Evolutionary conservation across 2,329 filamentous ascomycete genomes (phyloP), one percentile per base, ranked within the genome.

Genomic region (Torrubiella hemipterigena): DNA sequence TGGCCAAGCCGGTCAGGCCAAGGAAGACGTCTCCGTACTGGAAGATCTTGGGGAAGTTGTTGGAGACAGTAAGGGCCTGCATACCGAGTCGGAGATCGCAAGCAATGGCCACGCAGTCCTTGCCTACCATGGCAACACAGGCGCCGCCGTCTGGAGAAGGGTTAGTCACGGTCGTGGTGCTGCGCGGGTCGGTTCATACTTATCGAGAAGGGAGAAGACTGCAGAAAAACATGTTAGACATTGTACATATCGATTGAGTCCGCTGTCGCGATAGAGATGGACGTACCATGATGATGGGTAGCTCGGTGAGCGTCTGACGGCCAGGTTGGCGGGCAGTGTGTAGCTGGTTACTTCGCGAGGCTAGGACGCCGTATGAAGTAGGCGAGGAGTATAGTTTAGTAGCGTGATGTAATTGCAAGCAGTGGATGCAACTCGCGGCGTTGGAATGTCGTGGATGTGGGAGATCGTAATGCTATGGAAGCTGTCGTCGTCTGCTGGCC

Each of bases 41-140:
- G 77, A 96, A 96, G 70, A 98, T 84, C 71, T 98, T 98, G 67
- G 91, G 91, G 71, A 96, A 96, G 79, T 96, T 91, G 78, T 98
- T 98, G 58, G 86, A 95, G 37, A 98, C 83, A 41, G 91, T 98
- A 54, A 98, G 73, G 53, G 91, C 74, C 67, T 98, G 91, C 54
- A 96, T 79, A 50, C 91, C 91, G 45, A 98, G 84, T 42, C 91
- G 89, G 44, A 98, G 84, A 63, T 98, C 91, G 69, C 91, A 98
- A 58, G 91, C 91, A 56, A 98, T 96, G 62, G 91, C 91, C 39
- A 98, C 91, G 62, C 91, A 98, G 77, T 96, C 87, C 66, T 98
- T 96, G 69, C 91, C 91, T 43, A 94, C 87, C 91, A 96, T 96
- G 61, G 89, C 89, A 45, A 96, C 86, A 63, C 81, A 89, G 66